Conservation (phyloP, 768 basidiomycete species). For the Mycena galopus region DNA sequence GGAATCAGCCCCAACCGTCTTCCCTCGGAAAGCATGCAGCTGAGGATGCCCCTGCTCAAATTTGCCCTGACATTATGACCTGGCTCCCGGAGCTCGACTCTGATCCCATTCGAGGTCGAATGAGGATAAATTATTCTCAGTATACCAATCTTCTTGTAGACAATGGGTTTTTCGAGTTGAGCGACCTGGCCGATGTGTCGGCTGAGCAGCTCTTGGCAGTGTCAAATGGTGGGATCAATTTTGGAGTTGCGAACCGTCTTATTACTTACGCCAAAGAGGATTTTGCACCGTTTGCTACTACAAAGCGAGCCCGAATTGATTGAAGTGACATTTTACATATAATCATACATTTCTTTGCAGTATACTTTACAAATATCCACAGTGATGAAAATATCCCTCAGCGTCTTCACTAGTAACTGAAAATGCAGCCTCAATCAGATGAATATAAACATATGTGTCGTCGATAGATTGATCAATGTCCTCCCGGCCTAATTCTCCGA, state of each 20-base stretch:
- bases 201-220: neutral
- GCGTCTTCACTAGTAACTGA: conserved; percentile 8
- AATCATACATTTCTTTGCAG: conserved; percentile 1
- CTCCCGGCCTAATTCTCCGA: neutral
- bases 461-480: conserved; percentile 11
- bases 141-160: no score
- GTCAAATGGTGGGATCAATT: neutral
- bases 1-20: no score
- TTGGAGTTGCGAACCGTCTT: conserved; percentile 9
- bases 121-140: no score
- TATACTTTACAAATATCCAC: conserved; percentile 23
- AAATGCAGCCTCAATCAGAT: conserved; percentile 17
- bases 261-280: conserved; percentile 2
- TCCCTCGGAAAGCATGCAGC: no score
- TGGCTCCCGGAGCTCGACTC: no score
- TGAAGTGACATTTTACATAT: no score
- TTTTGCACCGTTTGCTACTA: neutral
- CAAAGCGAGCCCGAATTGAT: no score
- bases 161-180: neutral
- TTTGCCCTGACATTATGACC: no score
- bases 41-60: no score
- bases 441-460: conserved; percentile 25
- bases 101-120: no score
- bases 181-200: neutral
- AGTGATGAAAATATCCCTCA: conserved; percentile 17